These are phyloP conservation scores for Hyaloscypha bicolor DNA, from an alignment of 495 filamentous ascomycete species.

Conservation along the genomic window DNA sequence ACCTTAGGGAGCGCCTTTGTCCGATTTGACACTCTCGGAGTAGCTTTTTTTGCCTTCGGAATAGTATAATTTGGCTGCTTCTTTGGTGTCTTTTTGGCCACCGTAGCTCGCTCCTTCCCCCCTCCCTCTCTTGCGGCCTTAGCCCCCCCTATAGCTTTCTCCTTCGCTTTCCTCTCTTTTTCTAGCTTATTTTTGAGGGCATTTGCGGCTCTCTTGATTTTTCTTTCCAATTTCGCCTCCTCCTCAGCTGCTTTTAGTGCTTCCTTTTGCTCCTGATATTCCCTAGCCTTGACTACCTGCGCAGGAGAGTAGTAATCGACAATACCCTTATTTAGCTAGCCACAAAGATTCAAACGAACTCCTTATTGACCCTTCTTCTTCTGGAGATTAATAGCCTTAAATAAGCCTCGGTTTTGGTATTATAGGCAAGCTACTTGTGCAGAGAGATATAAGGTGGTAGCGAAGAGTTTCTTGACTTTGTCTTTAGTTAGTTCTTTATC, in stretches of 20 bases:
- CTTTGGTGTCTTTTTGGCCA: neutral
- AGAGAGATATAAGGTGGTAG: neutral
- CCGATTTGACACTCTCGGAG: neutral
- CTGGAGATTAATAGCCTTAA: neutral
- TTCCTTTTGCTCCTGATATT: slow-evolving; percentile 1
- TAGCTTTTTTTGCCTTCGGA: neutral
- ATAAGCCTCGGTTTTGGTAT: neutral
- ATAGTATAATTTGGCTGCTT: neutral
- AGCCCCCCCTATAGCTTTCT: too few species aligned
- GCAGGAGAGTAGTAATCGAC: neutral
- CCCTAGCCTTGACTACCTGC: slow-evolving; percentile 1
- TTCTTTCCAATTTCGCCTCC: neutral
- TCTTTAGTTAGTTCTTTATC: neutral
- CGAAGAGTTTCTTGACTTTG: neutral
- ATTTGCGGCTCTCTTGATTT: too few species aligned
- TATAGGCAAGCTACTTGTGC: neutral
- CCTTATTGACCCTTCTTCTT: slow-evolving; percentile 2
- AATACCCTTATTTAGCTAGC: neutral
- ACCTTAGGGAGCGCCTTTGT: neutral
- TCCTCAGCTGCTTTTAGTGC: neutral
- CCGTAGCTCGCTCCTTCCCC: too few species aligned
- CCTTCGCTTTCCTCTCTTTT: too few species aligned
- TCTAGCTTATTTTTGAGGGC: too few species aligned
- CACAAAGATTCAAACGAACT: neutral
- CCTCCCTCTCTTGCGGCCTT: too few species aligned